Base-by-base conservation (phyloP, 768 basidiomycete genomes). In the Termitomyces titanicus region DNA sequence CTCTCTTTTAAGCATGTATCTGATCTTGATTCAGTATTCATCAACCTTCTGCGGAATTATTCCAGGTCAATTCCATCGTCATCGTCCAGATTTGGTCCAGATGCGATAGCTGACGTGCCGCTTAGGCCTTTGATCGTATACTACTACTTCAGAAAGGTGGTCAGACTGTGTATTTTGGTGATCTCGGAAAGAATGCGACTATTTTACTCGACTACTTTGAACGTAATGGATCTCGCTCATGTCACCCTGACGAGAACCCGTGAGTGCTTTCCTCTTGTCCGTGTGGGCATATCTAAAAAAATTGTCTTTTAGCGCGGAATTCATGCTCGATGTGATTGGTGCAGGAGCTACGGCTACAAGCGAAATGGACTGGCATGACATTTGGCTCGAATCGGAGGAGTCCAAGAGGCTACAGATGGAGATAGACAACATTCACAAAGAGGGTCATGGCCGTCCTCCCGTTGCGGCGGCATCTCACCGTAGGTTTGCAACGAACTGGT, bases 11-110 rank as follows among this genome's bases (percentile, higher is more conserved):
- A 24, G 12, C 24, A 20, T 47, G 5, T 38, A 44, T 52, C 31
- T 46, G 53, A 31, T 2, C 11, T 39, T 45, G 17, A 13, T 9
- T 10, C 33, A 79, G 79, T 15, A 79, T 81, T 38, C 79, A 80
- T 60, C 79, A 74, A 74, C 92, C 92, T 27, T 92, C 91, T n/a
- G 89, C 88, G 3, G 84, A 93, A 63, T 72, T 94, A 27, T 94
- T 94, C 75, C 82, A 89, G 62, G 75, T 73, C 25, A 10, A 53
- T 51, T 40, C 43, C 49, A 42, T 24, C 5, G 29, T 24, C 3
- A 12, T 3, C 22, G n/a, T n/a, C n/a, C n/a, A n/a, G n/a, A n/a
- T n/a, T n/a, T n/a, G n/a, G 3, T 12, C 5, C 3, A 43, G 15
- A 20, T 34, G 0, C 13, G 9, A 20, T 4, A 45, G 20, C 49